Evolutionary conservation across 148 eudicot species (phyloP).

Genomic region (Spergularia marina): DNA sequence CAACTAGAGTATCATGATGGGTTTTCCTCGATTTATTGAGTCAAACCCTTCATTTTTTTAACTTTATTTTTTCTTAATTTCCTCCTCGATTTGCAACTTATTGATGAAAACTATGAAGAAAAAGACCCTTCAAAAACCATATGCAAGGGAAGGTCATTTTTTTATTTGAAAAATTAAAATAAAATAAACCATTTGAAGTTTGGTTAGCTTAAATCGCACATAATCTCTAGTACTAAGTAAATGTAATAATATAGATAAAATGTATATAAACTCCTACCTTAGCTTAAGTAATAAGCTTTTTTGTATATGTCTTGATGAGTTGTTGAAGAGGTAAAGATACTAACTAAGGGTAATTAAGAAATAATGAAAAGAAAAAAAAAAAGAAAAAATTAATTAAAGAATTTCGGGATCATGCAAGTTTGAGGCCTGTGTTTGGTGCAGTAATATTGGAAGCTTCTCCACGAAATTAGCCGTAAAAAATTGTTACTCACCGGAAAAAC

Average conservation of each 20-base stretch:
- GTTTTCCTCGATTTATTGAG: constrained; percentile 21
- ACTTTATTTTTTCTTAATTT: constrained; percentile 5
- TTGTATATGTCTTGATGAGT: too few species aligned
- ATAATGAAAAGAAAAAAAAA: constrained; percentile 15
- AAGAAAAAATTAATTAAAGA: background rate
- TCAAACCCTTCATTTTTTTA: constrained; percentile 19
- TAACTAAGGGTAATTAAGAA: background rate
- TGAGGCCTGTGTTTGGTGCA: constrained; percentile 28
- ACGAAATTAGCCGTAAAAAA: constrained; percentile 7
- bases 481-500: constrained; percentile 20
- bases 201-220: background rate
- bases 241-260: too few species aligned
- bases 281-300: too few species aligned
- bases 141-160: background rate
- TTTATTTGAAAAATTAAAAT: background rate
- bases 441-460: constrained; percentile 12
- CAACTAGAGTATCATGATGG: constrained; percentile 14
- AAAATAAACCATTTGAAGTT: background rate
- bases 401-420: constrained; percentile 27
- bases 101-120: constrained; percentile 40
- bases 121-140: constrained; percentile 21
- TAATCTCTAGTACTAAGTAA: too few species aligned
- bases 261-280: too few species aligned
- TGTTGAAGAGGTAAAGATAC: background rate
- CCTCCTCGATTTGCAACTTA: constrained; percentile 36